Conservation (phyloP, 164 flowering plant genomes). For the Chimonanthus praecox region DNA sequence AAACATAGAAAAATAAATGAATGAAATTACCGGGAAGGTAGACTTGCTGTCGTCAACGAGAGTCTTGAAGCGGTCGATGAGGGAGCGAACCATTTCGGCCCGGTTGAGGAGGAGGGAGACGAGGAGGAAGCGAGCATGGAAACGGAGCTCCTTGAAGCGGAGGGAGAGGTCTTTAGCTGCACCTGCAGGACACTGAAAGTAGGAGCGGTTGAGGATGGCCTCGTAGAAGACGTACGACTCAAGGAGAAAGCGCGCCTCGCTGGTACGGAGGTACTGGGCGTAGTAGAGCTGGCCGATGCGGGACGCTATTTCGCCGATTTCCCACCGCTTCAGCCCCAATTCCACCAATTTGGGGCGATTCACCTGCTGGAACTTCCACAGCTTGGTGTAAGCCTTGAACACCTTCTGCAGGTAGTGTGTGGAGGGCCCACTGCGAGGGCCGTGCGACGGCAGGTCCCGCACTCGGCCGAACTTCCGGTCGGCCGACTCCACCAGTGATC, state of each 20-base stretch:
- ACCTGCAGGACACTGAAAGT: conserved; percentile 32
- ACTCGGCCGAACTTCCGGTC: conserved; percentile 84
- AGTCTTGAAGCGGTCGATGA: conserved; percentile 53
- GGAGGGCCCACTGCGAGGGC: conserved; percentile 15
- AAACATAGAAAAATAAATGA: not conserved
- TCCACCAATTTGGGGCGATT: conserved; percentile 55
- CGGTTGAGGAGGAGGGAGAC: conserved; percentile 74
- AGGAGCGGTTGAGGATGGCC: conserved; percentile 68
- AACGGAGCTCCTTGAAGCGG: conserved; percentile 82
- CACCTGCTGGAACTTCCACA: conserved; percentile 94
- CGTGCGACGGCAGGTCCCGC: conserved; percentile 64
- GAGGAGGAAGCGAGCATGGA: conserved; percentile 79
- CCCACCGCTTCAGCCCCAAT: conserved; percentile 84
- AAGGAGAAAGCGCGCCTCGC: conserved; percentile 71
- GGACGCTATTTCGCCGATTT: conserved; percentile 97
- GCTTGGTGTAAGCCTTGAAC: conserved; percentile 76
- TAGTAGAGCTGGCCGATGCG: conserved; percentile 95
- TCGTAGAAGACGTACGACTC: conserved; percentile 88
- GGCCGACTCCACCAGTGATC: conserved; percentile 61
- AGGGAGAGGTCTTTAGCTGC: conserved; percentile 46
- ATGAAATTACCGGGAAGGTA: conserved; percentile 40
- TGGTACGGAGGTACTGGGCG: conserved; percentile 79
- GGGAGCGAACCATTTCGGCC: conserved; percentile 44
- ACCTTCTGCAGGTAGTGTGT: conserved; percentile 58
- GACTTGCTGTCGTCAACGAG: conserved; percentile 62